These are phyloP conservation scores for Urochloa ruziziensis DNA, from an alignment of 176 grass and related monocot genomes.

Conservation along the genomic window DNA sequence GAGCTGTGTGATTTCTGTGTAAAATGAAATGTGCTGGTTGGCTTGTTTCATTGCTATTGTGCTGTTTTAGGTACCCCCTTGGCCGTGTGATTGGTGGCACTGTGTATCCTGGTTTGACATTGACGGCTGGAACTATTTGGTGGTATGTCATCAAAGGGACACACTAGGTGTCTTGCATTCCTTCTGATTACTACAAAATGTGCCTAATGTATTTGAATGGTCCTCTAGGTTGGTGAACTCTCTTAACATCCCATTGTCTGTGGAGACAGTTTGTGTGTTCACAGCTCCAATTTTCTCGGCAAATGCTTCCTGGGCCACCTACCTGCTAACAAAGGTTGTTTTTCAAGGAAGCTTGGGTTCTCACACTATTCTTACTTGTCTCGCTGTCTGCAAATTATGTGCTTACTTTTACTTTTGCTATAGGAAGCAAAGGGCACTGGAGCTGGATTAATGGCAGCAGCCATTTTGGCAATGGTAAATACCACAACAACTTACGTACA, in stretches of 20 bases:
- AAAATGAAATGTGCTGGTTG: neutral
- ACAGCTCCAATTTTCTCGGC: conserved; percentile 99
- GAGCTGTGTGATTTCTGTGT: neutral
- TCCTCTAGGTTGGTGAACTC: conserved; percentile 72
- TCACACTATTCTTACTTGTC: conserved; percentile 17
- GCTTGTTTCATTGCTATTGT: neutral
- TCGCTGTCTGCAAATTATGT: neutral
- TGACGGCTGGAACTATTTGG: conserved; percentile 97
- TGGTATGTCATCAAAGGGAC: conserved; percentile 46
- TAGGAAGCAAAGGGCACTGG: conserved; percentile 98
- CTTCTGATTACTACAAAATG: conserved; percentile 7
- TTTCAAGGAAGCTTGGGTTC: neutral
- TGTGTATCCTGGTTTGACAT: conserved; percentile 94
- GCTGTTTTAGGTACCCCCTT: conserved; percentile 85
- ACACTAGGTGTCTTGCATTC: neutral
- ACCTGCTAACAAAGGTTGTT: conserved; percentile 89
- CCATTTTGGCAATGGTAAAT: conserved; percentile 84
- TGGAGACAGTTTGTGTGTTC: conserved; percentile 99
- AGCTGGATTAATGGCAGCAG: conserved; percentile 94
- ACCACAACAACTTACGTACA: neutral
- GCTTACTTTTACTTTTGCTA: conserved; percentile 9
- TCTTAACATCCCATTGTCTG: conserved; percentile 89
- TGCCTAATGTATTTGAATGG: conserved; percentile 36
- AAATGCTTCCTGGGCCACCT: conserved; percentile 93
- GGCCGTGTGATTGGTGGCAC: conserved; percentile 97